phyloP scores from a whole-genome alignment of 768 basidiomycete species.

The Leccinum variicolor region DNA sequence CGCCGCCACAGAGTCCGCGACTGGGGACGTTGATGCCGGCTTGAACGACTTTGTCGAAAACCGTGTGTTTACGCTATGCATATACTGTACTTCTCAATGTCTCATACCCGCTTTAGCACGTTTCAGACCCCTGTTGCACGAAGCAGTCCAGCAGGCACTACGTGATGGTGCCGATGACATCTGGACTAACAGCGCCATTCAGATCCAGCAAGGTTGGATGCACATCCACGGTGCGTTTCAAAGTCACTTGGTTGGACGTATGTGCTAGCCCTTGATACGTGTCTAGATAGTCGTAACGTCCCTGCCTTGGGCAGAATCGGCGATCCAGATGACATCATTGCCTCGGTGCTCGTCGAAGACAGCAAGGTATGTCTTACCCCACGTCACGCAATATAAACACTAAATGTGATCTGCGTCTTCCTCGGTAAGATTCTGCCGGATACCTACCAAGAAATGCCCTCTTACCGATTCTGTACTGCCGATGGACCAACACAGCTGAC shows the following conservation, averaged over 20 bases:
- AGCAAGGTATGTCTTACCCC: slow-evolving; percentile 47
- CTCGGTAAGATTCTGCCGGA: slow-evolving; percentile 53
- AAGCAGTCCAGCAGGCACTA: slow-evolving; percentile 53
- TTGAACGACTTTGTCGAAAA: slow-evolving; percentile 74
- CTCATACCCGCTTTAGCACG: slow-evolving; percentile 37
- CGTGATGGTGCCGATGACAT: slow-evolving; percentile 60
- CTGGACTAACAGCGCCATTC: slow-evolving; percentile 60
- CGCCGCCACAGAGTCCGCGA: slow-evolving; percentile 34
- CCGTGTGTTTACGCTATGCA: slow-evolving; percentile 39
- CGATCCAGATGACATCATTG: slow-evolving; percentile 83
- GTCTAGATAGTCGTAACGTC: slow-evolving; percentile 65
- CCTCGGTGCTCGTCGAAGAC: slow-evolving; percentile 65
- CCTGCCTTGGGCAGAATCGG: slow-evolving; percentile 75
- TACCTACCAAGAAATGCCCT: slow-evolving; percentile 82
- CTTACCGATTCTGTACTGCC: slow-evolving; percentile 75
- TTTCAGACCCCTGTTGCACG: slow-evolving; percentile 60
- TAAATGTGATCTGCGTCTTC: not conserved
- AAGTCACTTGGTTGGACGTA: not conserved
- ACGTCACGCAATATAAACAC: too few relatives aligned
- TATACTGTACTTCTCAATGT: not conserved
- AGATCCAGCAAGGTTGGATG: slow-evolving; percentile 80
- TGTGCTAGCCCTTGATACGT: not conserved
- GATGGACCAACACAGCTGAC: slow-evolving; percentile 72
- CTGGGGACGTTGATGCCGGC: slow-evolving; percentile 43
- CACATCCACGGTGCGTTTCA: slow-evolving; percentile 59